Evolutionary conservation across 2,329 filamentous ascomycete species (phyloP).

Genomic region (Aspergillus sp.): DNA sequence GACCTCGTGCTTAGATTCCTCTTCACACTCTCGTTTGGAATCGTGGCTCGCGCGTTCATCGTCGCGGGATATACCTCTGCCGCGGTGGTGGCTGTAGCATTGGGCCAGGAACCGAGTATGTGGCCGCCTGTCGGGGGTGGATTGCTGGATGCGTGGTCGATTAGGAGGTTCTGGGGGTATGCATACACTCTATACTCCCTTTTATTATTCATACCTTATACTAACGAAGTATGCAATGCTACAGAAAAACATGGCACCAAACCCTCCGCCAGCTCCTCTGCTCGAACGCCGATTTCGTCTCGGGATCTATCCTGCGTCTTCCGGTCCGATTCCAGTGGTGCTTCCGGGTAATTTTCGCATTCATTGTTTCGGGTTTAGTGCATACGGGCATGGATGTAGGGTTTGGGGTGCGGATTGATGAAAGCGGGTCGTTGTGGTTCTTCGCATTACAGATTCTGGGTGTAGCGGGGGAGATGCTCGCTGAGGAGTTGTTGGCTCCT

Average conservation of each 20-base stretch:
- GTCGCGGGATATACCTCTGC: constrained; percentile 15
- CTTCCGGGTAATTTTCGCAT: constrained; percentile 8
- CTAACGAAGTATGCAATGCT: not conserved
- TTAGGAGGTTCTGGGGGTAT: constrained; percentile 25
- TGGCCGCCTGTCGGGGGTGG: constrained; percentile 23
- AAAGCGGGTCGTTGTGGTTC: constrained; percentile 21
- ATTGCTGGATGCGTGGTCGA: constrained; percentile 13
- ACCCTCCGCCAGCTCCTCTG: constrained; percentile 18
- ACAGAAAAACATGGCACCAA: constrained; percentile 25
- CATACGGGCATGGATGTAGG: constrained; percentile 23
- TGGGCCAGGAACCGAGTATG: constrained; percentile 10
- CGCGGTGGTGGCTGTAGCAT: constrained; percentile 11
- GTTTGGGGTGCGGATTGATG: constrained; percentile 16
- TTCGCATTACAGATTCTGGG: constrained; percentile 23
- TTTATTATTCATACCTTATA: not conserved
- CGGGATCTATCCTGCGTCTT: not conserved
- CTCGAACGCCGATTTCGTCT: constrained; percentile 20
- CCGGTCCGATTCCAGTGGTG: constrained; percentile 9
- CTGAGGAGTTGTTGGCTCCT: not conserved
- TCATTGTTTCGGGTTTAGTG: constrained; percentile 19
- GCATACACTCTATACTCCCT: not conserved
- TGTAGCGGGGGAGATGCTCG: constrained; percentile 7
- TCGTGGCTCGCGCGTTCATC: constrained; percentile 18
- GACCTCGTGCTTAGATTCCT: constrained; percentile 5
- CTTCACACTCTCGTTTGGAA: constrained; percentile 20